Percentiles rank a stretch among this genome's conserved stretches.
phyloP scores from a whole-genome alignment of 805 yeast genomes.

The Yarrowia porcina region DNA sequence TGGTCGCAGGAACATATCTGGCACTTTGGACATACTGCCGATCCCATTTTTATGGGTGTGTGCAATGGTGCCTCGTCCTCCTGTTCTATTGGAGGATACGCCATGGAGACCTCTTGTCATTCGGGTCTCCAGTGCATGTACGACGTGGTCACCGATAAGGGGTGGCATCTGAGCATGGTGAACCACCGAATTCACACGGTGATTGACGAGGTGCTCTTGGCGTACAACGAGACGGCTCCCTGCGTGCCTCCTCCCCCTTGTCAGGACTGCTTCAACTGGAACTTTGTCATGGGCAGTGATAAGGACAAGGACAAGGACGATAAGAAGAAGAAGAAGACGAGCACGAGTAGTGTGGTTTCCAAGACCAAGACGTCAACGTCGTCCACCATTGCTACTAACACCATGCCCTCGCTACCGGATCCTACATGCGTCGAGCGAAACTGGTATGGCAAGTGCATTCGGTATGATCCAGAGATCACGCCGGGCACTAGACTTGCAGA shows the following conservation, averaged over 20 bases:
- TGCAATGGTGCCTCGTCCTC: constrained; percentile 90
- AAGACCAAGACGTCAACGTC: background rate
- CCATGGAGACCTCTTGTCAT: constrained; percentile 95
- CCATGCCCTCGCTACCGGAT: constrained; percentile 5
- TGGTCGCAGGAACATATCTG: constrained; percentile 74
- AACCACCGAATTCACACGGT: constrained; percentile 91
- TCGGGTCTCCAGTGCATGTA: constrained; percentile 83
- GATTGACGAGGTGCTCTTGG: constrained; percentile 70
- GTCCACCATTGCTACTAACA: background rate
- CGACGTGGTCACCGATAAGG: constrained; percentile 82
- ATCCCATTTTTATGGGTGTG: constrained; percentile 94
- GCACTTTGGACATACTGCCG: constrained; percentile 97
- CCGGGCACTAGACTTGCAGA: too few species aligned
- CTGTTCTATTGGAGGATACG: constrained; percentile 91
- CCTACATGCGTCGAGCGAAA: constrained; percentile 46
- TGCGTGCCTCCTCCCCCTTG: constrained; percentile 80
- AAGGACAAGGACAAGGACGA: constrained; percentile 21
- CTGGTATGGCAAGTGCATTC: constrained; percentile 34
- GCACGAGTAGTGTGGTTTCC: background rate
- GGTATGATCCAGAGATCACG: constrained; percentile 16
- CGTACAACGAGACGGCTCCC: constrained; percentile 71
- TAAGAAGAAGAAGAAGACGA: constrained; percentile 6
- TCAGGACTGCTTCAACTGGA: constrained; percentile 88
- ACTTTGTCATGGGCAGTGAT: constrained; percentile 45
- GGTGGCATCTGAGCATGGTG: constrained; percentile 85